Evolutionary conservation across 495 filamentous ascomycete genomes (phyloP).

Genomic region (Penicillium paradoxum): DNA sequence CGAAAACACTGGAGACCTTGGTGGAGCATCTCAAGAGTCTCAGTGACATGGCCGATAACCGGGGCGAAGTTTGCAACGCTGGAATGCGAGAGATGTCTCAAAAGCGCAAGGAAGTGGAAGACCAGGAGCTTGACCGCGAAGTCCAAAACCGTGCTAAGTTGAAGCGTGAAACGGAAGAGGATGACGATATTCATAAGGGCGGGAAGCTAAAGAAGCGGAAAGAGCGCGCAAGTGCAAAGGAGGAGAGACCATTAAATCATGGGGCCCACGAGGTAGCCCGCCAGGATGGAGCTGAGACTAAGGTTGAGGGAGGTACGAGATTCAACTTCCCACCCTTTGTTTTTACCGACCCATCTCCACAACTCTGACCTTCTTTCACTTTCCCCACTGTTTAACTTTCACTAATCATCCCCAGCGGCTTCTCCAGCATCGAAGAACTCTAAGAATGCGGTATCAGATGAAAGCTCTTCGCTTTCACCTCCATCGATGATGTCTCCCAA

Average conservation of each 20-base stretch:
- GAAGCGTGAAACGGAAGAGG: conserved; percentile 51
- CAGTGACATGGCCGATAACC: conserved; percentile 58
- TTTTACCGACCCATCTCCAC: conserved; percentile 13
- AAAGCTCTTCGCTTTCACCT: conserved; percentile 56
- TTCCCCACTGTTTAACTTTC: conserved; percentile 8
- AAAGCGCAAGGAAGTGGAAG: conserved; percentile 57
- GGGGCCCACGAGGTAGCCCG: conserved; percentile 61
- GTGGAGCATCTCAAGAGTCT: conserved; percentile 62
- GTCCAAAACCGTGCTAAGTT: conserved; percentile 41
- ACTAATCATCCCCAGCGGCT: conserved; percentile 26
- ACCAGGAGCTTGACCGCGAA: conserved; percentile 43
- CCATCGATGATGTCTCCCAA: conserved; percentile 45
- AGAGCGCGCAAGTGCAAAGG: conserved; percentile 44
- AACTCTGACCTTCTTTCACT: conserved; percentile 7
- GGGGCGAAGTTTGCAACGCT: conserved; percentile 59
- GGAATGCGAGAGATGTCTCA: conserved; percentile 67
- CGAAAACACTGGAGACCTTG: conserved; percentile 64
- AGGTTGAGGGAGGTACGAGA: conserved; percentile 58
- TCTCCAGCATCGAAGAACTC: conserved; percentile 46
- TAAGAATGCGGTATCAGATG: conserved; percentile 53
- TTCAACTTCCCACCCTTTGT: conserved; percentile 8
- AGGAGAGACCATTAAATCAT: conserved; percentile 55
- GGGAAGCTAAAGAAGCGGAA: conserved; percentile 50
- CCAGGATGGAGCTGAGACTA: conserved; percentile 57
- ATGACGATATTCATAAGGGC: conserved; percentile 48